phyloP scores from a whole-genome alignment of 1,284 basidiomycete species.

The Flammula alnicola region DNA sequence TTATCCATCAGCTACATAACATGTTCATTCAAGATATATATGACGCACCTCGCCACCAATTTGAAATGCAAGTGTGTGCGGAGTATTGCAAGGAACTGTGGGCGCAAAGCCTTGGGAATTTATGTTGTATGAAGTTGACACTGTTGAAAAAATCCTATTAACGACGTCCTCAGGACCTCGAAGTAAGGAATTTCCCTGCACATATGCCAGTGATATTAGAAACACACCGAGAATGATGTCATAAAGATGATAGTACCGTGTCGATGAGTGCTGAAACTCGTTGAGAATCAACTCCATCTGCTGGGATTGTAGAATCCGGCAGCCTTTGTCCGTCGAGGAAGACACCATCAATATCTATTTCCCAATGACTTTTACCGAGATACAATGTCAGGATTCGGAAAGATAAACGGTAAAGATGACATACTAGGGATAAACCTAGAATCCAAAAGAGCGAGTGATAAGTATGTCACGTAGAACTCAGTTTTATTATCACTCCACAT shows the following conservation, averaged over 20 bases:
- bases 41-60: slow-evolving; percentile 53
- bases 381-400: not conserved
- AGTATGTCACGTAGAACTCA: not conserved
- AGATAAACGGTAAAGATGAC: not conserved
- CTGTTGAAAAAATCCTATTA: slow-evolving; percentile 39
- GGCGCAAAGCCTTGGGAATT: slow-evolving; percentile 15
- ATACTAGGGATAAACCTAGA: slow-evolving; percentile 26
- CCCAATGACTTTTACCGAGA: slow-evolving; percentile 44
- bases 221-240: not conserved
- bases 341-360: slow-evolving; percentile 61
- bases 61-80: slow-evolving; percentile 61
- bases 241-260: slow-evolving; percentile 40
- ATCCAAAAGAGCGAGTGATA: not conserved
- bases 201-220: not conserved
- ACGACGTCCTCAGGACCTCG: slow-evolving; percentile 62
- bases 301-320: slow-evolving; percentile 44
- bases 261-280: slow-evolving; percentile 58
- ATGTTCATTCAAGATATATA: not conserved
- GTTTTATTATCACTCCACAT: slow-evolving; percentile 6
- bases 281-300: slow-evolving; percentile 25
- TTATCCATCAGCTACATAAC: not conserved
- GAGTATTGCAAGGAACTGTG: slow-evolving; percentile 47
- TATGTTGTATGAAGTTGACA: slow-evolving; percentile 27
- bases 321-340: slow-evolving; percentile 58
- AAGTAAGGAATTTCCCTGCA: slow-evolving; percentile 58